Percentiles rank a stretch among this genome's conserved stretches.
Conservation (phyloP, 768 basidiomycete genomes). For the Termitomyces sp. region DNA sequence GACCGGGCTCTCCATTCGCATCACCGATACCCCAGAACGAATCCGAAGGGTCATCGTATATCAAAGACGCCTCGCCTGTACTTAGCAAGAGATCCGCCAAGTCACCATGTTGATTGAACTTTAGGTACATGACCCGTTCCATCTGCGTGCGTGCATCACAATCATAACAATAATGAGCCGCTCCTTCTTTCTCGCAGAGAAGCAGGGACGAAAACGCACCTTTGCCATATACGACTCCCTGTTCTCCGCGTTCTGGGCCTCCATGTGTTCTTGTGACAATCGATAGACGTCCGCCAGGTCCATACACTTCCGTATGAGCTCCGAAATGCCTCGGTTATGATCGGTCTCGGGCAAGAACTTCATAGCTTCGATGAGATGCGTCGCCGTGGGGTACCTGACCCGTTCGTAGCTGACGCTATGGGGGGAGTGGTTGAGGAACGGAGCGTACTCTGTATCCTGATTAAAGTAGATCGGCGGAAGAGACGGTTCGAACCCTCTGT, state of each 20-base stretch:
- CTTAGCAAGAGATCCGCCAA: constrained; percentile 41
- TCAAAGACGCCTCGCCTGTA: constrained; percentile 45
- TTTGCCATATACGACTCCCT: constrained; percentile 41
- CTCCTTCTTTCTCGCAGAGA: not conserved
- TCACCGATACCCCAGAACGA: constrained; percentile 63
- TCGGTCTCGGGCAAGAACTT: constrained; percentile 45
- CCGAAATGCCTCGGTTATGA: constrained; percentile 44
- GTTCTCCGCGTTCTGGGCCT: constrained; percentile 42
- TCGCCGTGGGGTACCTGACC: constrained; percentile 57
- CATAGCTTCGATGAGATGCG: constrained; percentile 73
- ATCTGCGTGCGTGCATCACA: constrained; percentile 34
- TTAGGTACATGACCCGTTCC: constrained; percentile 60
- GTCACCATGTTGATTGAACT: constrained; percentile 65
- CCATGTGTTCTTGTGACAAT: constrained; percentile 23
- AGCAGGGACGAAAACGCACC: constrained; percentile 27
- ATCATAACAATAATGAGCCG: not conserved
- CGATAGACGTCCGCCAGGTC: constrained; percentile 33
- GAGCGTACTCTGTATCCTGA: constrained; percentile 30
- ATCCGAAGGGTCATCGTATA: constrained; percentile 52
- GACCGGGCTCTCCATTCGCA: constrained; percentile 27
- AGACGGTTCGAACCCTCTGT: not conserved
- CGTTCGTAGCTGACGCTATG: constrained; percentile 54
- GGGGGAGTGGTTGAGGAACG: constrained; percentile 63
- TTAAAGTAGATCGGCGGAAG: constrained; percentile 34
- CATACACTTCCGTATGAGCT: constrained; percentile 41